These are phyloP conservation scores for Margaritispora aquatica DNA, from an alignment of 495 filamentous ascomycete species.

Conservation along the genomic window DNA sequence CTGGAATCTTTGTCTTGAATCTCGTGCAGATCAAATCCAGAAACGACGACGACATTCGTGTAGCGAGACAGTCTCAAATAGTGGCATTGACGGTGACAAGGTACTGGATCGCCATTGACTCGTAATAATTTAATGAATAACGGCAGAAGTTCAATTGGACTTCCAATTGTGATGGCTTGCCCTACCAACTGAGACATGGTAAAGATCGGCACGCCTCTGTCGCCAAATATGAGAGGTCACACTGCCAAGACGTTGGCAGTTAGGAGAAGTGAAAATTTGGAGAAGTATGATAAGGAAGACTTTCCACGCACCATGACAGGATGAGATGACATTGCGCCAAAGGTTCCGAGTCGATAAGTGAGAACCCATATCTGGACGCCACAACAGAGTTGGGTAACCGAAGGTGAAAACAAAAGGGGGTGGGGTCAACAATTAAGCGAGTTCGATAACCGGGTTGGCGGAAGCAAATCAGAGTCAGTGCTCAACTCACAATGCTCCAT, in stretches of 20 bases:
- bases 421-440: not conserved
- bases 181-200: not conserved
- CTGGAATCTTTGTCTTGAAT: too few relatives aligned
- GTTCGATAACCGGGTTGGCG: not conserved
- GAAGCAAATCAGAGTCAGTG: not conserved
- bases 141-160: not conserved
- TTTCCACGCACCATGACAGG: not conserved
- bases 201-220: not conserved
- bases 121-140: not conserved
- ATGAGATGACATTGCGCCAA: not conserved
- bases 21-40: too few relatives aligned
- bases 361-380: not conserved
- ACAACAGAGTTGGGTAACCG: not conserved
- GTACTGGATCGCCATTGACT: too few relatives aligned
- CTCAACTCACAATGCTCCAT: too few relatives aligned
- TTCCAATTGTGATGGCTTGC: not conserved
- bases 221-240: not conserved
- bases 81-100: too few relatives aligned
- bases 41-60: too few relatives aligned
- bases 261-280: not conserved
- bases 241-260: not conserved
- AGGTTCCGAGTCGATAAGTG: not conserved
- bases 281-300: not conserved
- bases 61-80: too few relatives aligned
- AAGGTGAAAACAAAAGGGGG: not conserved